phyloP scores from a whole-genome alignment of 345 rosid species.

The Tarenaya hassleriana region DNA sequence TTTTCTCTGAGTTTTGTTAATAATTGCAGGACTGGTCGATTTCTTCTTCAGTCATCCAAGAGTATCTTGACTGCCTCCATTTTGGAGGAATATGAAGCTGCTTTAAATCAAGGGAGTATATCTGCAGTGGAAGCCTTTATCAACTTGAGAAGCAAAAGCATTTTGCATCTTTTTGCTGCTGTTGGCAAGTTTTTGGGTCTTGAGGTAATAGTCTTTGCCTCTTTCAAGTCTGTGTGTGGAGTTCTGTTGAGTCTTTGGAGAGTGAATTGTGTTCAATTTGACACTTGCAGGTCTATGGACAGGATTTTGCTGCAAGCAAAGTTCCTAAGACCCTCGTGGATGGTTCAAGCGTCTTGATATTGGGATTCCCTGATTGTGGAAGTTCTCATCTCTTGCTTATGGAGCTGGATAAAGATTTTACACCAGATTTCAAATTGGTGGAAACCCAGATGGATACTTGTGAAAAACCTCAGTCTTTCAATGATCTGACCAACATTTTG shows the following conservation, averaged over 20 bases:
- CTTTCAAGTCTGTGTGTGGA: background rate
- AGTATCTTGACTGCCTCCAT: slow-evolving; percentile 51
- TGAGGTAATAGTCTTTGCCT: slow-evolving; percentile 42
- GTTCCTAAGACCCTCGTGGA: slow-evolving; percentile 58
- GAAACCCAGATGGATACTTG: too few species aligned
- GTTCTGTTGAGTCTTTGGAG: slow-evolving; percentile 8
- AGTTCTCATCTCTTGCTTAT: slow-evolving; percentile 69
- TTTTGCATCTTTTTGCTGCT: slow-evolving; percentile 75
- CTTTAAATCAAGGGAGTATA: slow-evolving; percentile 78
- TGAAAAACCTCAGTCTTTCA: too few species aligned
- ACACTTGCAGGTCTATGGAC: slow-evolving; percentile 72
- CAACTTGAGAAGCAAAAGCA: slow-evolving; percentile 84
- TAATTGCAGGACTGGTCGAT: slow-evolving; percentile 76
- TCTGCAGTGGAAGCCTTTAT: slow-evolving; percentile 74
- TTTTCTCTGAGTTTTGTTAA: slow-evolving; percentile 12
- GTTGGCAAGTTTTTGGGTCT: slow-evolving; percentile 93
- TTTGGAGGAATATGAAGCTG: slow-evolving; percentile 78
- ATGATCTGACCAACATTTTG: too few species aligned
- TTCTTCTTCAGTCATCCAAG: slow-evolving; percentile 68
- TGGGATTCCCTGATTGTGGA: slow-evolving; percentile 91
- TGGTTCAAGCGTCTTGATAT: slow-evolving; percentile 53
- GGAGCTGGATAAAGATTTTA: too few species aligned
- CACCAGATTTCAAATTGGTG: too few species aligned
- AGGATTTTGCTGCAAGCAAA: slow-evolving; percentile 63
- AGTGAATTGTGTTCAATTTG: slow-evolving; percentile 10